These are phyloP conservation scores for Zygoascus flipseniorum DNA, from an alignment of 805 yeast species.

Conservation along the genomic window DNA sequence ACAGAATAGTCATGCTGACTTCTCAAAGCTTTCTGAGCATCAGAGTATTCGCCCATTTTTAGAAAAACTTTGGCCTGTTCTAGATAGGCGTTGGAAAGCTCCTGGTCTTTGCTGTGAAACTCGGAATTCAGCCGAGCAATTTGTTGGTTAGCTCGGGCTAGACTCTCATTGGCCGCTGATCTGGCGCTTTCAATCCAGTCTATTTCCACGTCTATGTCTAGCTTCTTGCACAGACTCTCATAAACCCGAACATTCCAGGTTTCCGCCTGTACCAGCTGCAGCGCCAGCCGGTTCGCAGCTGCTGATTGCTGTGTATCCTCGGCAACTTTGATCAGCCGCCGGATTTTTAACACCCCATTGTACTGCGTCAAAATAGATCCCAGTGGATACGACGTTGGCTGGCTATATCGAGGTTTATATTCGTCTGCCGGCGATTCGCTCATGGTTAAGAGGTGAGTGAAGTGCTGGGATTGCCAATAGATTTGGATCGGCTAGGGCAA, in stretches of 20 bases:
- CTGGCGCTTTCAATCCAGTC: not conserved
- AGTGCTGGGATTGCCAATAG: no score
- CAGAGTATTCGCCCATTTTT: constrained; percentile 1
- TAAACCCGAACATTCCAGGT: not conserved
- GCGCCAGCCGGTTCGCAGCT: not conserved
- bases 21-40: not conserved
- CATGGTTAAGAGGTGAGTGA: not conserved
- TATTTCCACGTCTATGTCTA: not conserved
- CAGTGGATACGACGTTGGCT: not conserved
- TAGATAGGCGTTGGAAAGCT: not conserved
- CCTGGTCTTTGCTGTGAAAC: not conserved
- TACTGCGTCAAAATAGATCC: not conserved
- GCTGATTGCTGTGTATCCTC: not conserved
- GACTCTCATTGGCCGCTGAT: not conserved
- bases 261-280: not conserved
- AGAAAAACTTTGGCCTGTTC: not conserved
- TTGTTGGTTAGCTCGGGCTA: not conserved
- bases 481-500: no score
- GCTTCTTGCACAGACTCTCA: not conserved
- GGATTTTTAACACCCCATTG: not conserved
- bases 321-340: not conserved
- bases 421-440: not conserved
- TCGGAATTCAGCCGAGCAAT: not conserved
- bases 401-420: not conserved
- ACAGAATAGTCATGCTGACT: not conserved